Base-by-base conservation (phyloP, 2,329 filamentous ascomycete genomes). In the Epichloe coenophiala region DNA sequence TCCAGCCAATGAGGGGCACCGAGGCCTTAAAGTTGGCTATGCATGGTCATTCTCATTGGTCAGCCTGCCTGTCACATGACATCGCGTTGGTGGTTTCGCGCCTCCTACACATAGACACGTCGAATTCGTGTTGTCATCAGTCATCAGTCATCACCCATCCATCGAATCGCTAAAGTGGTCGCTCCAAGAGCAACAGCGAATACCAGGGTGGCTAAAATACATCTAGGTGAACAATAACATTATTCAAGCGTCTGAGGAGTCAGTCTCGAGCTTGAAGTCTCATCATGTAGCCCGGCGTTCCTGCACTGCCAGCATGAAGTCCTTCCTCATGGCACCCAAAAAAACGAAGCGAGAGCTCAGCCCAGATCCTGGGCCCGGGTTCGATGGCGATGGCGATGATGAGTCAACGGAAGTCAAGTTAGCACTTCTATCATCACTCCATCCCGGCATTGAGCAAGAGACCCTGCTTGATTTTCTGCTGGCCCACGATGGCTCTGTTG, bases 401-500 rank as follows among this genome's bases (percentile, higher is more conserved):
- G 86, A 95, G 45, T 83, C 86, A 1, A 98, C 93, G 0, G 93
- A 97, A 55, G 73, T 94, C 59, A 97, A 96, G 61, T 70, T 98
- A 13, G 89, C 89, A 1, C 71, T 95, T 2, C 71, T 98, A 3
- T 78, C 84, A 2, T 97, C 93, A 1, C 68, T 96, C 0, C 77
- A 89, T 56, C 80, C 86, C 0, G 63, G 71, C 1, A 56, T 82
- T 4, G 74, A 80, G 7, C 81, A 86, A 45, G 78, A 83, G 37
- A 71, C 75, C 0, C 71, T 96, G 1, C 75, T 98, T 0, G 91
- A 97, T 56, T 71, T 88, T 5, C 73, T 97, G 0, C 71, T 95
- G 1, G 81, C 81, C 0, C 81, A 86, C 53, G 78, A 91, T 31
- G 93, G 93, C 0, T 87, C 81, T 1, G 84, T 96, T 1, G 69